Conservation (phyloP, 75 land plant species). For the Sequoiadendron giganteum region DNA sequence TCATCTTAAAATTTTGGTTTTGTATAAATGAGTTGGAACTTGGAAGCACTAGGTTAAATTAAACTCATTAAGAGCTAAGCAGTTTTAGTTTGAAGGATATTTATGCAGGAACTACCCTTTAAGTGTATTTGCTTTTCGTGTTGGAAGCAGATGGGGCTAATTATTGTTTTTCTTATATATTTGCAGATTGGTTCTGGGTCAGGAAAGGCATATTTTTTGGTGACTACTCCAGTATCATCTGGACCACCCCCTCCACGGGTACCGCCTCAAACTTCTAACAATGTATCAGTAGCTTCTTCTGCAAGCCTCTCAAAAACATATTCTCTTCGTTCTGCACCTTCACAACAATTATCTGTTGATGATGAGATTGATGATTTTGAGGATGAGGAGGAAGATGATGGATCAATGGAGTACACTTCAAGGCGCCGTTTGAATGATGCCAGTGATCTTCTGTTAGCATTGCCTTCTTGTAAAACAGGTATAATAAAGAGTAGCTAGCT, state of each 20-base stretch:
- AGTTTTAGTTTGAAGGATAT: background rate
- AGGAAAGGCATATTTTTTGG: constrained; percentile 65
- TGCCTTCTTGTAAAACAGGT: constrained; percentile 91
- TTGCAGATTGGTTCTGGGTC: constrained; percentile 58
- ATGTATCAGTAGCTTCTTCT: constrained; percentile 30
- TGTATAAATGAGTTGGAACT: background rate
- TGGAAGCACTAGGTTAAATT: background rate
- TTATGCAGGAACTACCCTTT: background rate
- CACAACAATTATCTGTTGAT: constrained; percentile 53
- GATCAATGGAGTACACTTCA: constrained; percentile 29
- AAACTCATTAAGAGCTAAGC: background rate
- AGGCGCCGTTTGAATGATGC: constrained; percentile 70
- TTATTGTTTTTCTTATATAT: constrained; percentile 10
- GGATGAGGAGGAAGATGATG: constrained; percentile 70
- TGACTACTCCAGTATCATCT: constrained; percentile 71
- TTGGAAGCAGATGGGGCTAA: background rate
- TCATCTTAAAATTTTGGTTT: background rate
- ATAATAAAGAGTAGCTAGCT: background rate
- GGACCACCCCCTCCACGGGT: constrained; percentile 82
- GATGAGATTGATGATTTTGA: constrained; percentile 98
- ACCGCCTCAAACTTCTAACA: constrained; percentile 58
- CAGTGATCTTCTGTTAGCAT: constrained; percentile 50
- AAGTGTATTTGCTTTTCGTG: background rate
- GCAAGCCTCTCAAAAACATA: constrained; percentile 36
- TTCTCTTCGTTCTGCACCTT: constrained; percentile 55